Base-by-base conservation (phyloP, 2,329 filamentous ascomycete species). In the Diaporthe helianthi region DNA sequence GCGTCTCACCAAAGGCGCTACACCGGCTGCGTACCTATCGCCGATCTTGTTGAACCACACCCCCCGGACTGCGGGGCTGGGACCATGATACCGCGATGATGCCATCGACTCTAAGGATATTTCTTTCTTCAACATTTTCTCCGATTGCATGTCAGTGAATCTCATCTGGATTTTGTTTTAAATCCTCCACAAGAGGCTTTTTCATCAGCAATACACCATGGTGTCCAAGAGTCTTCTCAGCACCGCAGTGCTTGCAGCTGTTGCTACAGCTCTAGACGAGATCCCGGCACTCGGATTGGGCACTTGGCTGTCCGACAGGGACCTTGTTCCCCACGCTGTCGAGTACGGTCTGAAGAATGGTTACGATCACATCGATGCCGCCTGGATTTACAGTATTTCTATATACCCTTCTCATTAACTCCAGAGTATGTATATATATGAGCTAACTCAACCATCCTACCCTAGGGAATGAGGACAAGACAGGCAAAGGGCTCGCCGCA, bases 401-500 rank as follows among this genome's bases (percentile, higher is more conserved):
- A 17, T n/a, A 2, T 4, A 2, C 4, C 3, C 17, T 19, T 3
- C 4, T 8, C 5, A 10, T 9, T 15, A 10, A 26, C 1, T 6
- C 3, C 5, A 22, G 1, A 17, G 10, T 8, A 47, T 17, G 4
- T 29, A 17, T 5, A 17, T 29, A 17, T 5, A 17, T 12, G 15
- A 33, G 38, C 51, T 41, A 26, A 55, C n/a, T n/a, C n/a, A n/a
- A n/a, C 29, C 41, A 31, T 47, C 36, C 33, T 8, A 8, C 24
- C 10, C 22, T 17, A 79, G 78, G 71, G 24, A 80, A 87, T 72
- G 87, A 87, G 41, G 84, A 85, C 22, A 76, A 84, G 68, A 79
- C 85, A 29, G 80, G 80, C 9, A 79, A 81, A 8, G 80, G 78
- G 0, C 89, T 90, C 66, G 79, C 82, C 13, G 76, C 81, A 1